Evolutionary conservation across 345 rosid species (phyloP).

Genomic region (Eucalyptus shirleyi): DNA sequence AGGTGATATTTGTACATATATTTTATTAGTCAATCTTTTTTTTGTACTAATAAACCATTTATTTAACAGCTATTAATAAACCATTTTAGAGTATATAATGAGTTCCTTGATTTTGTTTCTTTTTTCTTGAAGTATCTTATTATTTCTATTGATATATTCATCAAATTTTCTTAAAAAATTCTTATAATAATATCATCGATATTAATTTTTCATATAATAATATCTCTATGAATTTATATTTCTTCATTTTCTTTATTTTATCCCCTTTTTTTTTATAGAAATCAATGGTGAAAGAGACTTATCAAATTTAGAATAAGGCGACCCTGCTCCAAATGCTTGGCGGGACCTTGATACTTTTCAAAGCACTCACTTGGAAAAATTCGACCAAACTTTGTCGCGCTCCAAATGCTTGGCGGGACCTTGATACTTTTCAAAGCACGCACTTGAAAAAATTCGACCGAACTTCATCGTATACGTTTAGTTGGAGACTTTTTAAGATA

Average conservation of each 20-base stretch:
- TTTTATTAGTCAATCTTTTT: no score
- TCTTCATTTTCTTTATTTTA: neutral
- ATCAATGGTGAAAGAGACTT: no score
- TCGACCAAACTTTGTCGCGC: fast-evolving
- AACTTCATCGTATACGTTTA: neutral
- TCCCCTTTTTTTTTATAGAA: no score
- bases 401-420: neutral
- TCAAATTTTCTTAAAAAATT: neutral
- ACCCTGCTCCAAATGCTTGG: neutral
- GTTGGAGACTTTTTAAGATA: neutral
- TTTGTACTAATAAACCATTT: no score
- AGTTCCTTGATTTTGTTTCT: neutral
- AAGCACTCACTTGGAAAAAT: no score
- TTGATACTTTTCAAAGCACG: no score
- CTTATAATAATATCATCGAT: neutral
- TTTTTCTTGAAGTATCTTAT: neutral
- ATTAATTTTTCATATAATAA: neutral
- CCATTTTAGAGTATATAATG: no score
- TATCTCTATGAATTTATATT: neutral
- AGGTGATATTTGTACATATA: no score
- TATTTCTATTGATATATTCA: neutral
- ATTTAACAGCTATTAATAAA: no score
- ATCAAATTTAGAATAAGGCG: neutral
- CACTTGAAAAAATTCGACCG: no score
- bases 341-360: no score